phyloP scores from a whole-genome alignment of 352 stramenopile genomes.

The Hyaloperonospora arabidopsidis region DNA sequence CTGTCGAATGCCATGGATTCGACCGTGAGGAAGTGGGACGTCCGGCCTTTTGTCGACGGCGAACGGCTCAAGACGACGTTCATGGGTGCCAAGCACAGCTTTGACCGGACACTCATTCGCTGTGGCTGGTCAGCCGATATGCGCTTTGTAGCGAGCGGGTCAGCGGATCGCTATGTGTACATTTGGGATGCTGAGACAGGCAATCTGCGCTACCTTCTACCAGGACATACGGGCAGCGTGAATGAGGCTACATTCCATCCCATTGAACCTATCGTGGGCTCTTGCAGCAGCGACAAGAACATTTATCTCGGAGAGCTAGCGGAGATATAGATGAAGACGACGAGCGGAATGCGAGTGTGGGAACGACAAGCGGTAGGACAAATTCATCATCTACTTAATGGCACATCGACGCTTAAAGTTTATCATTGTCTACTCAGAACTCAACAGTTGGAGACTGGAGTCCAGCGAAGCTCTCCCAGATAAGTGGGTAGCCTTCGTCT shows the following conservation, averaged over 20 bases:
- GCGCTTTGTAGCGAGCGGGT: constrained; percentile 82
- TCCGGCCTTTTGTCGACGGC: constrained; percentile 82
- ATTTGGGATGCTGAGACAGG: constrained; percentile 90
- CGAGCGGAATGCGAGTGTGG: constrained; percentile 1
- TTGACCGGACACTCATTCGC: constrained; percentile 90
- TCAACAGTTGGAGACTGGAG: constrained; percentile 22
- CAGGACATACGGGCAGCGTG: constrained; percentile 90
- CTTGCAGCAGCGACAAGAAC: constrained; percentile 80
- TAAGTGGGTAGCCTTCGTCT: constrained; percentile 80
- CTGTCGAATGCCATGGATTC: constrained; percentile 94
- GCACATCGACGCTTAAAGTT: constrained; percentile 13
- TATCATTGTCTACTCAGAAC: constrained; percentile 16
- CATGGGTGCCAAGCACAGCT: constrained; percentile 86
- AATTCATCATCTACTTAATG: constrained; percentile 29
- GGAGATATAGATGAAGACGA: constrained; percentile 28
- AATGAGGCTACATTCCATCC: constrained; percentile 91
- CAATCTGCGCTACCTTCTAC: constrained; percentile 89
- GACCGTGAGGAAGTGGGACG: constrained; percentile 89
- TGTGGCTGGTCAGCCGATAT: constrained; percentile 87
- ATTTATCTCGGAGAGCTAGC: constrained; percentile 78
- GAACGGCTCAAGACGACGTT: constrained; percentile 52
- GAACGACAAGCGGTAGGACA: constrained; percentile 15
- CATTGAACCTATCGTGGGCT: constrained; percentile 75
- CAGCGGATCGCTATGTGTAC: constrained; percentile 89
- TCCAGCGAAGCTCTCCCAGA: constrained; percentile 56